A percentile compares a stretch with the other conserved stretches of the same genome.
phyloP scores from a whole-genome alignment of 192 early-diverging fungal genomes.

The Pilobolus umbonatus region DNA sequence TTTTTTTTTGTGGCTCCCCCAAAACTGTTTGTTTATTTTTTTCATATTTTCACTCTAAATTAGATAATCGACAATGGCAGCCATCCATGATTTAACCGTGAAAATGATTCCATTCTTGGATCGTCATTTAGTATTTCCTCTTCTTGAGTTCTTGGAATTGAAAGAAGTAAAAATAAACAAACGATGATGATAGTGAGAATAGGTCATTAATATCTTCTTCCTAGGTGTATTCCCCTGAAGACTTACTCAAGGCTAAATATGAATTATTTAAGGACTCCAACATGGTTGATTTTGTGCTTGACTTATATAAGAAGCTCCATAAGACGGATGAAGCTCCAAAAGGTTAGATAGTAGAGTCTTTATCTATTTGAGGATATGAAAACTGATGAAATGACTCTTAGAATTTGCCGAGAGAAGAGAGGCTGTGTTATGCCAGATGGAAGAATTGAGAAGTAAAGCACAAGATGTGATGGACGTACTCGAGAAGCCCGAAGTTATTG shows the following conservation, averaged over 20 bases:
- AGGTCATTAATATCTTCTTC: conserved; percentile 1
- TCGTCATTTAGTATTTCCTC: conserved; percentile 88
- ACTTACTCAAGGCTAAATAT: conserved; percentile 83
- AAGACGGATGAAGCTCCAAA: conserved; percentile 68
- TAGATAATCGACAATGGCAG: conserved; percentile 34
- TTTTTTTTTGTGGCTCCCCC: too few relatives aligned
- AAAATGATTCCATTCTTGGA: conserved; percentile 85
- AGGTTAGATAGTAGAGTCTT: conserved; percentile 39
- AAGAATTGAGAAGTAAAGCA: conserved; percentile 69
- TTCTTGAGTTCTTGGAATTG: conserved; percentile 82
- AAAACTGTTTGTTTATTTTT: too few relatives aligned
- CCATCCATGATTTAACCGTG: conserved; percentile 74
- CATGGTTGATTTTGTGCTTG: conserved; percentile 92
- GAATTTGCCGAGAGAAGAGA: conserved; percentile 70
- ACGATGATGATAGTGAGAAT: background rate
- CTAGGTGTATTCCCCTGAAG: conserved; percentile 72
- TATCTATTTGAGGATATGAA: background rate
- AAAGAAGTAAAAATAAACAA: conserved; percentile 49
- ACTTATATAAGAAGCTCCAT: conserved; percentile 80
- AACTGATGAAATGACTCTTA: background rate
- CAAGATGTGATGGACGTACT: conserved; percentile 85
- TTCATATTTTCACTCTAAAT: background rate
- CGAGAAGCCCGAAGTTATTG: conserved; percentile 86
- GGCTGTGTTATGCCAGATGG: conserved; percentile 68
- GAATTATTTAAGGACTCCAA: conserved; percentile 83